Evolutionary conservation across 2,329 filamentous ascomycete species (phyloP).

Genomic region (Penicillium digitatum): DNA sequence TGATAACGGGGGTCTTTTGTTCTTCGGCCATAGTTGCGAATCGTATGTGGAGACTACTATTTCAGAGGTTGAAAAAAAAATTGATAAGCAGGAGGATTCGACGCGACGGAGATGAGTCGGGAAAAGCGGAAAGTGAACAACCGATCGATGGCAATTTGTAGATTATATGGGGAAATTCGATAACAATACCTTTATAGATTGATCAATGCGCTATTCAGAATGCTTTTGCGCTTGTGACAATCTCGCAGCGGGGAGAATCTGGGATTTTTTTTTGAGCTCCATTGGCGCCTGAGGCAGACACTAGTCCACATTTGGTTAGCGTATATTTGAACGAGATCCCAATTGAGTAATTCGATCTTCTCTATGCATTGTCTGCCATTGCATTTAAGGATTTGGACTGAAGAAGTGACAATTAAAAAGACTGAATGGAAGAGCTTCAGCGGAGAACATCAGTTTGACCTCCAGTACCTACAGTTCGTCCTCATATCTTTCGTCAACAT

Average conservation of each 20-base stretch:
- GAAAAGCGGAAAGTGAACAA: background rate
- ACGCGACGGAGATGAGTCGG: background rate
- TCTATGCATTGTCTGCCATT: background rate
- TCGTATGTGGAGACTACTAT: slow-evolving; percentile 8
- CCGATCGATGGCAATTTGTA: background rate
- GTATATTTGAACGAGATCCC: background rate
- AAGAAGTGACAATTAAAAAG: background rate
- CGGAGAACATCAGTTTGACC: background rate
- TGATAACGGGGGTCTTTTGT: slow-evolving; percentile 34
- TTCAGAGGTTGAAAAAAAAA: background rate
- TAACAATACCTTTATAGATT: slow-evolving; percentile 1
- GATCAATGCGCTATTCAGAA: slow-evolving; percentile 4
- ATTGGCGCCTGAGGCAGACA: slow-evolving; percentile 17
- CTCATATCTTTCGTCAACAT: background rate
- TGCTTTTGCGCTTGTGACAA: slow-evolving; percentile 4
- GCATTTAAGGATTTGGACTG: background rate
- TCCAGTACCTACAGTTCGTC: background rate
- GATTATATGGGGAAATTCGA: background rate
- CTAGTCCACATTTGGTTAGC: slow-evolving; percentile 7
- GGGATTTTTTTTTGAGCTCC: slow-evolving; percentile 23
- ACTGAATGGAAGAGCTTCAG: background rate
- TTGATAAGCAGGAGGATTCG: slow-evolving; percentile 7
- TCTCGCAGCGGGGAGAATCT: slow-evolving; percentile 17
- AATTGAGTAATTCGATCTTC: background rate
- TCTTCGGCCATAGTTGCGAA: slow-evolving; percentile 35